These are phyloP conservation scores for Zymoseptoria passerinii DNA, from an alignment of 2,329 filamentous ascomycete genomes.

Conservation along the genomic window DNA sequence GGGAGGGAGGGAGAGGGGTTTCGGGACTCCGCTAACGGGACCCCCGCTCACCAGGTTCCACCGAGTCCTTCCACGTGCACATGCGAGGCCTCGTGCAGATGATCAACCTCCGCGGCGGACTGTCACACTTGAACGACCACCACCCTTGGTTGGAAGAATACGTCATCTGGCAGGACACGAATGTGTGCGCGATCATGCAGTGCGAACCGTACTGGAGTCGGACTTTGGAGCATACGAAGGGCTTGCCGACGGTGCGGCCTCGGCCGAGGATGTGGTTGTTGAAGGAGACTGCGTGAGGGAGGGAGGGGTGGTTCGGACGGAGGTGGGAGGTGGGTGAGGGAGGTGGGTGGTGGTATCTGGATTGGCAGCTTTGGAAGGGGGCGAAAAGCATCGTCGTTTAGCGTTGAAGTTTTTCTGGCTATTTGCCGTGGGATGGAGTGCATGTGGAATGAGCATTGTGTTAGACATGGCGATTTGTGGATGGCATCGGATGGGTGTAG, in stretches of 20 bases:
- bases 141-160: slow-evolving; percentile 1
- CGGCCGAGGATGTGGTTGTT: slow-evolving; percentile 2
- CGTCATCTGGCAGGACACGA: slow-evolving; percentile 6
- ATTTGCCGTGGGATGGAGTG: no score
- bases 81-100: slow-evolving; percentile 4
- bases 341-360: no score
- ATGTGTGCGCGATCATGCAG: not conserved
- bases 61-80: slow-evolving; percentile 1
- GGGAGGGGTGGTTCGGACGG: not conserved
- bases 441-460: no score
- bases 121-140: not conserved
- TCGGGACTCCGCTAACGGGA: no score
- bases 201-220: slow-evolving; percentile 2
- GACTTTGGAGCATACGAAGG: not conserved
- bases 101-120: slow-evolving; percentile 4
- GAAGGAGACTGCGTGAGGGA: not conserved
- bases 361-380: no score
- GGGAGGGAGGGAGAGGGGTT: no score
- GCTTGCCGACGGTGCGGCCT: not conserved
- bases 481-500: no score
- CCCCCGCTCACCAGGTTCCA: no score
- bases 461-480: no score
- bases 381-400: no score
- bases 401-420: no score
- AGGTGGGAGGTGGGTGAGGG: no score